A percentile compares a stretch with the other conserved stretches of the same genome.
Conservation (phyloP, 148 eudicot species). For the Mesembryanthemum crystallinum region DNA sequence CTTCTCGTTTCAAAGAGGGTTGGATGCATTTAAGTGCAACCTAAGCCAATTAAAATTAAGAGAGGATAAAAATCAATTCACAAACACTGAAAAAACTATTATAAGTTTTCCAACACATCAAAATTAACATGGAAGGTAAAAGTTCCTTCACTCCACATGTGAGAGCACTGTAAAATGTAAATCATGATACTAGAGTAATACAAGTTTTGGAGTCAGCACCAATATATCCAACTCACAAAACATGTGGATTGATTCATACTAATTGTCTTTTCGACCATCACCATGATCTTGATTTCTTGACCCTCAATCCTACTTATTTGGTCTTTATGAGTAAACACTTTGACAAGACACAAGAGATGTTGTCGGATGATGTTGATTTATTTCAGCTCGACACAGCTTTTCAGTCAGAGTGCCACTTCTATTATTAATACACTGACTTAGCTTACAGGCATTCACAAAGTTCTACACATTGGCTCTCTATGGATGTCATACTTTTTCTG, state of each 20-base stretch:
- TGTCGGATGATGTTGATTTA: no score
- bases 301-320: no score
- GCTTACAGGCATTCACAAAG: background rate
- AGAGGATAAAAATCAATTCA: background rate
- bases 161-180: background rate
- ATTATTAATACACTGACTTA: no score
- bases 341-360: no score
- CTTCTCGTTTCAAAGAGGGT: constrained; percentile 72
- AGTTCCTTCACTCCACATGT: background rate
- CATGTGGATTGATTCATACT: background rate
- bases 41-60: constrained; percentile 10
- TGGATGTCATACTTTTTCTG: no score
- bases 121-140: background rate
- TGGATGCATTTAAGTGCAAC: constrained; percentile 58
- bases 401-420: background rate
- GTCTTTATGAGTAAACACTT: background rate
- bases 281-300: background rate
- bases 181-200: background rate
- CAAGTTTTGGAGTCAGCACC: background rate
- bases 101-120: background rate
- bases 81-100: background rate
- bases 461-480: background rate
- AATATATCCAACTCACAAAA: background rate
- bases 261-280: background rate
- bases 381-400: background rate